Conservation (phyloP, 768 basidiomycete genomes). For the Trametopsis cervina region DNA sequence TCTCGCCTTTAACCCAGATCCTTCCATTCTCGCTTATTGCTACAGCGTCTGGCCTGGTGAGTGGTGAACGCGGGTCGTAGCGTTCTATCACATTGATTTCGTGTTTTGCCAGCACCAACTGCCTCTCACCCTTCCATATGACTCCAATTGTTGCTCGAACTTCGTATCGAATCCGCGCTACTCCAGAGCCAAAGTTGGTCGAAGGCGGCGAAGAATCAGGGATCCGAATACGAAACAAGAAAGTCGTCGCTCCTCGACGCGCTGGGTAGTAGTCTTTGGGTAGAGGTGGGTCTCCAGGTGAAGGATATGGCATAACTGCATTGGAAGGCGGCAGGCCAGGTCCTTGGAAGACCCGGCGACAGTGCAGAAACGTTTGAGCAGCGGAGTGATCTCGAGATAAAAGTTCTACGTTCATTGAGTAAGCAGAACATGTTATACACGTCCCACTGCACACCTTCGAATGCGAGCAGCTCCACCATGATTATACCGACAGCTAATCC, state of each 20-base stretch:
- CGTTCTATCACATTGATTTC: conserved; percentile 60
- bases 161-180: conserved; percentile 68
- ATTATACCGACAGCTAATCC: conserved; percentile 69
- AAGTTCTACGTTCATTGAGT: conserved; percentile 41
- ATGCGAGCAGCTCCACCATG: conserved; percentile 70
- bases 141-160: conserved; percentile 67
- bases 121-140: conserved; percentile 66
- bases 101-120: conserved; percentile 56
- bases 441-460: conserved; percentile 47
- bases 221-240: conserved; percentile 72
- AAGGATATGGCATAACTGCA: conserved; percentile 61
- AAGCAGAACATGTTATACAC: background rate
- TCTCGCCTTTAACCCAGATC: conserved; percentile 65
- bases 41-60: conserved; percentile 47
- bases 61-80: conserved; percentile 29
- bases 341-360: conserved; percentile 69
- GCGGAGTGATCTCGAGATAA: conserved; percentile 76
- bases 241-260: conserved; percentile 69
- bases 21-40: conserved; percentile 74
- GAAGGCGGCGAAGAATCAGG: conserved; percentile 64
- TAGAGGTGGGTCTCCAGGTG: conserved; percentile 50
- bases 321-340: conserved; percentile 80
- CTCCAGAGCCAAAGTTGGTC: conserved; percentile 60
- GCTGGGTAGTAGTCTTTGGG: conserved; percentile 66
- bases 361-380: conserved; percentile 69